Evolutionary conservation across 139 green algal genomes (phyloP), one percentile per base, ranked within the genome.

Genomic region (Gonium pectorale): DNA sequence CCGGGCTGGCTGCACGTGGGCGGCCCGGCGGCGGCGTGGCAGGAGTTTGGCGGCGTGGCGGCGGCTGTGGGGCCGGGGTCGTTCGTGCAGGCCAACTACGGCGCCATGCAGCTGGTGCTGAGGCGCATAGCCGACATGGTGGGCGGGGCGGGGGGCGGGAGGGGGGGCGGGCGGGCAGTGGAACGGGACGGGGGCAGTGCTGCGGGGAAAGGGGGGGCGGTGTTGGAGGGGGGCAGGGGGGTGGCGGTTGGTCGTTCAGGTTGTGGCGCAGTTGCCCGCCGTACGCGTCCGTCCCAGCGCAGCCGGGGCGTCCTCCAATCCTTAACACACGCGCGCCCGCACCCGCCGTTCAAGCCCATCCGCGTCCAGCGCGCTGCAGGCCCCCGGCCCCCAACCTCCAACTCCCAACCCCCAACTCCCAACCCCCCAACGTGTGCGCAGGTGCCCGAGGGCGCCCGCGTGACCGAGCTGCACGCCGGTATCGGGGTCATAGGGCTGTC

Each of bases 401-500:
- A n/a, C n/a, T n/a, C n/a, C n/a, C n/a, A n/a, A n/a, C n/a, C n/a
- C n/a, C n/a, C n/a, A n/a, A n/a, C n/a, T n/a, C n/a, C n/a, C n/a
- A n/a, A n/a, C n/a, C n/a, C n/a, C n/a, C n/a, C n/a, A n/a, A n/a
- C n/a, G n/a, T n/a, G n/a, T n/a, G 5, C 29, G 17, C 52, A 82
- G 24, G 89, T 96, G 29, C 88, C 83, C 5, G 5, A 22, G 0
- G 90, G 88, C 31, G 62, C 64, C 7, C 52, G 51, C 1, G 83
- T 97, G 0, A 80, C 83, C 17, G 94, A 97, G 84, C 79, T 97
- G 22, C 91, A 97, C 83, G 92, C 94, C 29, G 94, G 94, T 8
- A 89, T 93, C n/a, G 94, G 94, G n/a, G 90, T 92, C 41, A 97
- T 97, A 26, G 95, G 93, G 11, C 88, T 98, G 5, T 90, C 88